These are phyloP conservation scores for Aristolochia contorta DNA, from an alignment of 164 flowering plant species.

Conservation along the genomic window DNA sequence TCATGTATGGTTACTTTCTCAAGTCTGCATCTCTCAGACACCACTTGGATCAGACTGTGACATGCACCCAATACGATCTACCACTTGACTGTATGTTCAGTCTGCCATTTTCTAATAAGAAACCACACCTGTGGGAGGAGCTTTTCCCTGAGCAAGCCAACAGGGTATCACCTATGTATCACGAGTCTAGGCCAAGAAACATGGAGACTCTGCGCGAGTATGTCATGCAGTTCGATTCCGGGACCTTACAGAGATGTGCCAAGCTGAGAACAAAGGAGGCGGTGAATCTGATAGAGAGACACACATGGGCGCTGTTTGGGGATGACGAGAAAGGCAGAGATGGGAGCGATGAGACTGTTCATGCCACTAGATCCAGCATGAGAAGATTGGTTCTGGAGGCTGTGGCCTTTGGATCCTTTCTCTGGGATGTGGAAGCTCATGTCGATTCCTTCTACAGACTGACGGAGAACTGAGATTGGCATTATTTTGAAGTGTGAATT, in stretches of 20 bases:
- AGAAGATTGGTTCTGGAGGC: conserved; percentile 84
- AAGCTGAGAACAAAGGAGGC: conserved; percentile 58
- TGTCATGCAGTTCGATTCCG: conserved; percentile 51
- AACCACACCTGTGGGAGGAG: conserved; percentile 13
- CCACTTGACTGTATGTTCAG: conserved; percentile 11
- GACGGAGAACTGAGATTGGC: conserved; percentile 22
- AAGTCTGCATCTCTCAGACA: conserved; percentile 60
- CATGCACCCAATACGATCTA: conserved; percentile 14
- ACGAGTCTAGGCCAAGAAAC: conserved; percentile 17
- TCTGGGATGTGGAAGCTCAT: conserved; percentile 68
- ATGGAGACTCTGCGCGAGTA: conserved; percentile 32
- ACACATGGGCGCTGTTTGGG: conserved; percentile 63
- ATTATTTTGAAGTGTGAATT: not conserved
- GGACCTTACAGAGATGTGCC: conserved; percentile 56
- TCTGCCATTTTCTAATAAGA: conserved; percentile 17
- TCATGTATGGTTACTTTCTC: conserved; percentile 75
- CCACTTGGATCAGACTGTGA: conserved; percentile 37
- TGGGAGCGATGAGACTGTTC: conserved; percentile 24
- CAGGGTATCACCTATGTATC: conserved; percentile 15
- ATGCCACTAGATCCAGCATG: conserved; percentile 52
- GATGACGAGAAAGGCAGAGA: conserved; percentile 24
- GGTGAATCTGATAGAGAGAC: conserved; percentile 51
- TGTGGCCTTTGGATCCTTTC: conserved; percentile 80
- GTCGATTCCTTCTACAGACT: conserved; percentile 50
- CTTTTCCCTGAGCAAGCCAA: conserved; percentile 16